Evolutionary conservation across 106 monocot species (phyloP).

Genomic region (Platanthera guangdongensis): DNA sequence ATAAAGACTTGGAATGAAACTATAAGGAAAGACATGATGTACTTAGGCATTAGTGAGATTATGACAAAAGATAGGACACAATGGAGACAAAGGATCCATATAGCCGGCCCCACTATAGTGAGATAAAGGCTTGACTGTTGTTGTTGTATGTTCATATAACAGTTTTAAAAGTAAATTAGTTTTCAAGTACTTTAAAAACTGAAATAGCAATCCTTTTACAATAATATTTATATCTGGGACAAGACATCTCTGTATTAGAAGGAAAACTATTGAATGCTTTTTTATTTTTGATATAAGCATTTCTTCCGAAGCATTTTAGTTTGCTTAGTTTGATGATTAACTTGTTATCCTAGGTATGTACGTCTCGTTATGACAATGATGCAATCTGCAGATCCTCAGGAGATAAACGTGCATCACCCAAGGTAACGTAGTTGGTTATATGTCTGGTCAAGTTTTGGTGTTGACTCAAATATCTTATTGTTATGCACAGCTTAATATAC

Average conservation of each 20-base stretch:
- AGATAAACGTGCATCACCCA: constrained; percentile 59
- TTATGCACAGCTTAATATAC: background rate
- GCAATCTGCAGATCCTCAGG: constrained; percentile 34
- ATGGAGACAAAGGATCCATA: no score
- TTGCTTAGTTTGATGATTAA: background rate
- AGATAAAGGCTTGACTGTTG: no score
- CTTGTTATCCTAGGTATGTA: constrained; percentile 52
- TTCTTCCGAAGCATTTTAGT: background rate
- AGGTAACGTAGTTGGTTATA: constrained; percentile 30
- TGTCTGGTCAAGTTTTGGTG: background rate
- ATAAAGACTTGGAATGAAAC: no score
- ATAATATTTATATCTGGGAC: no score
- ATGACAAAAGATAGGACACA: no score
- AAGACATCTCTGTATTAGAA: background rate
- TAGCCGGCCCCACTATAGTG: no score
- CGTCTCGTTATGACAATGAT: constrained; percentile 72
- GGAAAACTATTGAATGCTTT: background rate
- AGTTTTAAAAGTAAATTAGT: no score
- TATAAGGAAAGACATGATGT: no score
- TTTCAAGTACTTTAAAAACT: no score
- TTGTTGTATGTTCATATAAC: no score
- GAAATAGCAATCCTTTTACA: no score
- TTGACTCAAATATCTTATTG: background rate
- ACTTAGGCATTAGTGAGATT: no score
- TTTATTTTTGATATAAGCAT: background rate